A percentile compares a stretch with the other conserved stretches of the same genome.
These are phyloP conservation scores for Acacia melanoxylon DNA, from an alignment of 306 rosid species.

Conservation along the genomic window DNA sequence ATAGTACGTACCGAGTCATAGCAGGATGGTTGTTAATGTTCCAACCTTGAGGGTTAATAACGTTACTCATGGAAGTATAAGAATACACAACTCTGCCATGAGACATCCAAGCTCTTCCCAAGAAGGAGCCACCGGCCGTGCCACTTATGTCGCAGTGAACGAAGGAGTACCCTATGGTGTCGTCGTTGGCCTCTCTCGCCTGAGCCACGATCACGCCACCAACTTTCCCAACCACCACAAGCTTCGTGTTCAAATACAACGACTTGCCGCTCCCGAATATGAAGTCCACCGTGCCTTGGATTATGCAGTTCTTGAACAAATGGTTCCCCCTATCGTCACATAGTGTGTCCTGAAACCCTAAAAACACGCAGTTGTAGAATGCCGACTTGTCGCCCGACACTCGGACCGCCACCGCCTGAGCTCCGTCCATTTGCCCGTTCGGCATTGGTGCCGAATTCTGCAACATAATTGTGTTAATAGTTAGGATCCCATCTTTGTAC, in stretches of 20 bases:
- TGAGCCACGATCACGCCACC: slow-evolving; percentile 58
- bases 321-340: slow-evolving; percentile 40
- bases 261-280: slow-evolving; percentile 46
- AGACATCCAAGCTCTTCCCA: slow-evolving; percentile 65
- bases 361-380: slow-evolving; percentile 29
- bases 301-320: slow-evolving; percentile 33
- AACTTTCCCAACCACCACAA: slow-evolving; percentile 26
- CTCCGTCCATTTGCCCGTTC: slow-evolving; percentile 23
- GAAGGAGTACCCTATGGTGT: slow-evolving; percentile 45
- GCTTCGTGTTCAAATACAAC: slow-evolving; percentile 34
- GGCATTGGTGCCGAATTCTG: slow-evolving; percentile 40
- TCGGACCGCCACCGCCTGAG: slow-evolving; percentile 37
- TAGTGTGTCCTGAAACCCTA: slow-evolving; percentile 38
- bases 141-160: slow-evolving; percentile 56
- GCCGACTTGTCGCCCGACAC: slow-evolving; percentile 37
- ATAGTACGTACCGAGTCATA: slow-evolving; percentile 24
- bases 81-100: slow-evolving; percentile 44
- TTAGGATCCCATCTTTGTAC: background rate
- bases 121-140: slow-evolving; percentile 28
- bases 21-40: slow-evolving; percentile 12
- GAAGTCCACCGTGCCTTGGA: slow-evolving; percentile 40
- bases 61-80: slow-evolving; percentile 33
- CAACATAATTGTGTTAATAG: background rate
- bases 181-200: slow-evolving; percentile 29
- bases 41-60: slow-evolving; percentile 49